Conservation (phyloP, 2,329 filamentous ascomycete genomes). For the Massarina eburnea region DNA sequence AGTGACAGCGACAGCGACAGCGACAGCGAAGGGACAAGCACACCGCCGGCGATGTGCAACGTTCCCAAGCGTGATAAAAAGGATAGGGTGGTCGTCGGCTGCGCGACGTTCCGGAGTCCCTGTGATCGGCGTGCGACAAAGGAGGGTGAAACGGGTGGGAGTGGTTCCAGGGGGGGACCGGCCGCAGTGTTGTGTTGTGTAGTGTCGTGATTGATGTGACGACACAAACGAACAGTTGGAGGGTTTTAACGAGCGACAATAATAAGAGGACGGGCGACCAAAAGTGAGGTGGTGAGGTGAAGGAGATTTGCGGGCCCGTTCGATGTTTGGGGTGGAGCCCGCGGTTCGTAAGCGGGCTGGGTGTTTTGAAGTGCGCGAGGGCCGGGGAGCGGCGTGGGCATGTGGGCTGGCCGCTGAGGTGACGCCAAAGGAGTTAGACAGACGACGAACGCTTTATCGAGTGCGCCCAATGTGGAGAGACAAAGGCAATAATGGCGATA, state of each 20-base stretch:
- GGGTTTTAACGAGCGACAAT: slow-evolving; percentile 5
- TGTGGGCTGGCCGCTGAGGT: background rate
- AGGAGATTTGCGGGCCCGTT: slow-evolving; percentile 1
- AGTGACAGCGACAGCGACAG: slow-evolving; percentile 6
- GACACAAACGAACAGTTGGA: background rate
- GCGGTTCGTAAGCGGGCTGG: slow-evolving; percentile 10
- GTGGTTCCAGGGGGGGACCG: background rate
- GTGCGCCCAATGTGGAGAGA: background rate
- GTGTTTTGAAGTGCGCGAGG: slow-evolving; percentile 14
- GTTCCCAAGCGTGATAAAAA: background rate
- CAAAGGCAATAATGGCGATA: no score
- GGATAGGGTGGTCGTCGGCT: background rate
- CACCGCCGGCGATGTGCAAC: slow-evolving; percentile 4
- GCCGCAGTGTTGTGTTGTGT: background rate
- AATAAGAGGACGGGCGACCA: background rate
- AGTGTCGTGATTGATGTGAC: no score
- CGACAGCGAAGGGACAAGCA: slow-evolving; percentile 5
- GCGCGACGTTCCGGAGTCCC: background rate
- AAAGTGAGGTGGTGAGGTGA: slow-evolving; percentile 2
- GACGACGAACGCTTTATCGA: background rate
- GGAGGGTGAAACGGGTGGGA: background rate
- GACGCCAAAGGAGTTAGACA: slow-evolving; percentile 1
- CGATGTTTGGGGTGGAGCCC: background rate
- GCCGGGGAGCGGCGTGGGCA: slow-evolving; percentile 6
- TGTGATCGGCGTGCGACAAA: slow-evolving; percentile 1